phyloP scores from a whole-genome alignment of 257 asterid species.

The Vinca minor region DNA sequence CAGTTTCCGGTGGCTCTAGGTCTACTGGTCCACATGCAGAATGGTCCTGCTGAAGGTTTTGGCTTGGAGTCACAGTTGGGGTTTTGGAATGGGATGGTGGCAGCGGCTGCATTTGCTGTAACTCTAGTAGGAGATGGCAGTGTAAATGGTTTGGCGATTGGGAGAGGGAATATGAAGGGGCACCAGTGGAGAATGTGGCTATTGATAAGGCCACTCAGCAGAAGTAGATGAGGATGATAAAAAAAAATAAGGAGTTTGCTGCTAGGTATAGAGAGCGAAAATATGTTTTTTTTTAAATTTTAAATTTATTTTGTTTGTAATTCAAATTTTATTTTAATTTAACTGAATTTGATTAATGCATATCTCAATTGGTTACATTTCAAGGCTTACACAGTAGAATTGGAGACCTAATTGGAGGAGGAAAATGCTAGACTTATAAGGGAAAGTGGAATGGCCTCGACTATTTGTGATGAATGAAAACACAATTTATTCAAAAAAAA shows the following conservation, averaged over 20 bases:
- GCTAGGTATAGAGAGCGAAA: constrained; percentile 94
- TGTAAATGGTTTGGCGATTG: constrained; percentile 28
- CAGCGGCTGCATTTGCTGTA: constrained; percentile 9
- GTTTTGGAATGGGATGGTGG: constrained; percentile 49
- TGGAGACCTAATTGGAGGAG: constrained; percentile 77
- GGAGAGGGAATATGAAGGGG: constrained; percentile 79
- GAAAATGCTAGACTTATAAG: constrained; percentile 69
- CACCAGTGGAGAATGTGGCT: constrained; percentile 53
- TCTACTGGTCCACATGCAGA: constrained; percentile 46
- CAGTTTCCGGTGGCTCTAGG: constrained; percentile 37
- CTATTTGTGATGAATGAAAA: too few relatives aligned
- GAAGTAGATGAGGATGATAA: constrained; percentile 93
- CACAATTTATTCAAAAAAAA: too few relatives aligned
- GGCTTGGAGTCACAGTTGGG: too few relatives aligned
- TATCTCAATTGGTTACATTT: constrained; percentile 5
- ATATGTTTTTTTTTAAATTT: too few relatives aligned
- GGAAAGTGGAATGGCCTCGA: too few relatives aligned
- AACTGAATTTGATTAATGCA: constrained; percentile 10
- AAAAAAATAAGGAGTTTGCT: constrained; percentile 93
- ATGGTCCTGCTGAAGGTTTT: constrained; percentile 40
- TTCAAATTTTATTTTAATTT: background rate
- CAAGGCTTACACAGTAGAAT: constrained; percentile 86
- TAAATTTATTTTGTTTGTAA: background rate
- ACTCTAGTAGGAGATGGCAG: constrained; percentile 14
- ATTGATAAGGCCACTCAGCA: constrained; percentile 97